Conservation (phyloP, 208 protist genomes). For the Blechomonas ayalai region DNA sequence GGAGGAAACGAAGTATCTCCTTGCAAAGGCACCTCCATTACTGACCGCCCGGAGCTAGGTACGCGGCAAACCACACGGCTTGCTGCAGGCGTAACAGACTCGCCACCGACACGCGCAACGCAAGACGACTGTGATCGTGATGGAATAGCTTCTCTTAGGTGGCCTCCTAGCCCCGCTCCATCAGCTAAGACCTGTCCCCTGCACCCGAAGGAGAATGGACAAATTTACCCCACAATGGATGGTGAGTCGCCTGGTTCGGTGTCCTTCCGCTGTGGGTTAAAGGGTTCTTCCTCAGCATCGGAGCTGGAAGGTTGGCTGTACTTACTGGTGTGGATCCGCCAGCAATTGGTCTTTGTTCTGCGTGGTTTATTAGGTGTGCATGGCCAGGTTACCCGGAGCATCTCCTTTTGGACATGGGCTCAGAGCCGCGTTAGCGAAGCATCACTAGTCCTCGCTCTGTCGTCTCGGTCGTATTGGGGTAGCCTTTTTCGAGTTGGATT, state of each 20-base stretch:
- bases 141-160: too few relatives aligned
- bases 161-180: neutral
- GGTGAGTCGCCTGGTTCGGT: too few relatives aligned
- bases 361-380: slow-evolving; percentile 47
- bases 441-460: slow-evolving; percentile 32
- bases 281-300: too few relatives aligned
- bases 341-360: slow-evolving; percentile 32
- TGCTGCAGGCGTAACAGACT: too few relatives aligned
- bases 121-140: too few relatives aligned
- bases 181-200: neutral
- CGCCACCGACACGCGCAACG: too few relatives aligned
- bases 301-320: slow-evolving; percentile 55
- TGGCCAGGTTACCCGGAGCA: slow-evolving; percentile 42
- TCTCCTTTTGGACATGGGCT: slow-evolving; percentile 70
- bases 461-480: slow-evolving; percentile 27
- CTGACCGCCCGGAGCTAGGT: too few relatives aligned
- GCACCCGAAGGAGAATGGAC: neutral
- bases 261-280: too few relatives aligned
- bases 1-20: too few relatives aligned
- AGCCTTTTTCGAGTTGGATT: slow-evolving; percentile 16
- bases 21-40: too few relatives aligned
- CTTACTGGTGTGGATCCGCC: slow-evolving; percentile 47
- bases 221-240: too few relatives aligned
- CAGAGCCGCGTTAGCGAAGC: slow-evolving; percentile 32
- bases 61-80: too few relatives aligned